Percentiles rank a stretch among this genome's conserved stretches.
These are phyloP conservation scores for Calonectria ilicicola DNA, from an alignment of 2,329 filamentous ascomycete species.

Conservation along the genomic window DNA sequence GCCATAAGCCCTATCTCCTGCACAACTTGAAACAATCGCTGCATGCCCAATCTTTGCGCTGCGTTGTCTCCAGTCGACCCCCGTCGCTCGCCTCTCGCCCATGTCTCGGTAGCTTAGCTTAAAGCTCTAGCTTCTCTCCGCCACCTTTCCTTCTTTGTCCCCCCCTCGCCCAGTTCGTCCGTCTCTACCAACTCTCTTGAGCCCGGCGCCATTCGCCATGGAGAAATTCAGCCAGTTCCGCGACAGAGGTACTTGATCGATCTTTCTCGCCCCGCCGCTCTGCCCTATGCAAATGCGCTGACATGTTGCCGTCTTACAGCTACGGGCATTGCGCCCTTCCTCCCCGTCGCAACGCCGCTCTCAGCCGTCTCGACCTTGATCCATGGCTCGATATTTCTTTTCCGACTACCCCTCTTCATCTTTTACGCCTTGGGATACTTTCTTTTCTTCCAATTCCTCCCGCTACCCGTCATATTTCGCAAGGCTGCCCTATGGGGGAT, in stretches of 20 bases:
- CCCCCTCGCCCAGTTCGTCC: constrained; percentile 3
- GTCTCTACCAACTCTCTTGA: constrained; percentile 2
- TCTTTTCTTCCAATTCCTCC: constrained; percentile 83
- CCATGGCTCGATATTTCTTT: constrained; percentile 79
- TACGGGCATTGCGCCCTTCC: constrained; percentile 95
- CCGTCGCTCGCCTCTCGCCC: constrained; percentile 17
- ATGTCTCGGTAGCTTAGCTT: constrained; percentile 40
- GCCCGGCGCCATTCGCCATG: constrained; percentile 63
- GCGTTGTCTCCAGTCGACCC: constrained; percentile 6
- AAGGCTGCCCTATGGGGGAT: constrained; percentile 91
- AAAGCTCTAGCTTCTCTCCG: constrained; percentile 20
- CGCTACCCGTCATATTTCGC: constrained; percentile 71
- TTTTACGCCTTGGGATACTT: constrained; percentile 79
- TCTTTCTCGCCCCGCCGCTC: not conserved
- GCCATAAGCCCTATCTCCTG: not conserved
- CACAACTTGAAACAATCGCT: constrained; percentile 9
- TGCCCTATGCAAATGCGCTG: not conserved
- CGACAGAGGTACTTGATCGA: constrained; percentile 75
- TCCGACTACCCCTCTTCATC: constrained; percentile 84
- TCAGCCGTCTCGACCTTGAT: constrained; percentile 73
- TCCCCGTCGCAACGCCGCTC: constrained; percentile 79
- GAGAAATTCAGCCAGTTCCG: constrained; percentile 96
- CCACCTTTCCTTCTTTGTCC: constrained; percentile 20
- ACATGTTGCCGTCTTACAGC: constrained; percentile 63
- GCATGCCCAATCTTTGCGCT: not conserved